Base-by-base conservation (phyloP, 805 yeast genomes). In the Candida argentea region DNA sequence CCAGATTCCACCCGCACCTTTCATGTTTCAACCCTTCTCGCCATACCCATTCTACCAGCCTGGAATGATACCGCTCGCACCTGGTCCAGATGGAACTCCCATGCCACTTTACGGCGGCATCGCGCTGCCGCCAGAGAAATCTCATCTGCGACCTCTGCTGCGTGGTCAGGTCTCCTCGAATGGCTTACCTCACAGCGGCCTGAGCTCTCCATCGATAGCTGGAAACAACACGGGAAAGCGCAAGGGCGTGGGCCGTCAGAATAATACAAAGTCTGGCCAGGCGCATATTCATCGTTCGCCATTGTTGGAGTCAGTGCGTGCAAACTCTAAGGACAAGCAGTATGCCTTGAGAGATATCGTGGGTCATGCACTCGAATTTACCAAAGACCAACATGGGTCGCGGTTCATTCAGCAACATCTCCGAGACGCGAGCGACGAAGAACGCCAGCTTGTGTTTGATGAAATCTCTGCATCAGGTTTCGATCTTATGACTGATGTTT, bases 331-430 rank as follows among this genome's bases (percentile, higher is more conserved):
- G 32, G 77, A 72, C 26, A 73, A 74, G 35, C 64, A 61, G 29
- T 79, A 73, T 48, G 64, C 64, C 17, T 61, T 91, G 40, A 71
- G 67, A 34, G 94, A 83, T 46, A 76, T 89, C 20, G 71, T 74
- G 40, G 95, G 94, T 5, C 86, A 80, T 48, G 91, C 91, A 4
- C 66, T 81, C 34, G 97, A 89, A 52, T 89, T 91, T 43, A 74
- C 94, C 28, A 83, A 83, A 40, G 98, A 91, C 56, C 99, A 91
- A 56, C 93, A 86, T 50, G 99, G 99, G 3, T 87, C 97, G 4
- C 67, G 99, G 38, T 91, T 89, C 45, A 89, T 91, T 38, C 99
- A 91, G 57, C 94, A 87, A 43, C 79, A 81, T 44, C 61, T 89
- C 26, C 79, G 76, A 9, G 53, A 52, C 5, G 76, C 93, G 1